Conservation (phyloP, 176 grass and related monocot species). For the Oryza officinalis region DNA sequence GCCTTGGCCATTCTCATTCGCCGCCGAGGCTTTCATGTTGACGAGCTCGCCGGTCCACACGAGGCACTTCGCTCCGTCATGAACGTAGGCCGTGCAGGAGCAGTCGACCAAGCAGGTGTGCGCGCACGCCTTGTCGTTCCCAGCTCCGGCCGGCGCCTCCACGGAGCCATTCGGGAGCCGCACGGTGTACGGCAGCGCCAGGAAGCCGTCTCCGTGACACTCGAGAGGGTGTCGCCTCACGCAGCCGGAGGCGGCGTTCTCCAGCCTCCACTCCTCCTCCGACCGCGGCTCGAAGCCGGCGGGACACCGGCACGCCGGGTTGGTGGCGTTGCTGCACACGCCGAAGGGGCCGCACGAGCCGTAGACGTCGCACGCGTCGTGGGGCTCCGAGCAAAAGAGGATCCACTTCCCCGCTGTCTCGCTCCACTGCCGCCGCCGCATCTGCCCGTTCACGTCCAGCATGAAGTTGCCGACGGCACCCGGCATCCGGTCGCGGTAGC, state of each 20-base stretch:
- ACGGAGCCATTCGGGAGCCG: conserved; percentile 30
- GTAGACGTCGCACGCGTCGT: conserved; percentile 53
- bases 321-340: conserved; percentile 50
- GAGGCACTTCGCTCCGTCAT: conserved; percentile 33
- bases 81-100: conserved; percentile 40
- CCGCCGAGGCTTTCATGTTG: conserved; percentile 11
- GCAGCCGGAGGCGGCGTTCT: conserved; percentile 43
- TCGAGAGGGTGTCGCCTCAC: conserved; percentile 27
- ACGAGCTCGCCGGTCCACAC: conserved; percentile 45
- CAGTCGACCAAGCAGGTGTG: conserved; percentile 41
- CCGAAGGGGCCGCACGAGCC: conserved; percentile 55
- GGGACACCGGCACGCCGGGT: conserved; percentile 47
- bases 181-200: conserved; percentile 34
- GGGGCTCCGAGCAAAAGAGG: conserved; percentile 48
- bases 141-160: conserved; percentile 13
- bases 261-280: conserved; percentile 28
- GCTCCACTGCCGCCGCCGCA: conserved; percentile 53
- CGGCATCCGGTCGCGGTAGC: conserved; percentile 28
- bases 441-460: conserved; percentile 56
- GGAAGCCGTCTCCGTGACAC: conserved; percentile 39
- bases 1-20: conserved; percentile 22
- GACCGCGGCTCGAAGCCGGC: conserved; percentile 39
- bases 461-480: conserved; percentile 50
- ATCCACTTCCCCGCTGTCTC: conserved; percentile 8
- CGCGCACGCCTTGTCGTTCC: conserved; percentile 40